Percentiles rank a stretch among this genome's conserved stretches.
Evolutionary conservation across 441 rosid genomes (phyloP).

Genomic region (Melastoma candidum): DNA sequence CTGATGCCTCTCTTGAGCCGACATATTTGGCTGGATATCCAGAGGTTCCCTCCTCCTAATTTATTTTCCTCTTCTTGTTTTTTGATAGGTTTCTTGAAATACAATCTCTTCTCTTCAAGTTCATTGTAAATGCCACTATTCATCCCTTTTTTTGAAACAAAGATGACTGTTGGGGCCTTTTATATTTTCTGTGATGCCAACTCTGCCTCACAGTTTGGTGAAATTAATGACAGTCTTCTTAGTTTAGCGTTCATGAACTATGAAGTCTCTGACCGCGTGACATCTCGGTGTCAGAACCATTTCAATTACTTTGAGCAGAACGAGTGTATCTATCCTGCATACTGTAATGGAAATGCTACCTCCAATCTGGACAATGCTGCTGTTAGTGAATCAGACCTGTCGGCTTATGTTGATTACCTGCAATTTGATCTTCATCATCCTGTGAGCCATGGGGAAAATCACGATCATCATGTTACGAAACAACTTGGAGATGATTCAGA

Average conservation of each 20-base stretch:
- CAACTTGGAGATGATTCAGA: conserved; percentile 23
- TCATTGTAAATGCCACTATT: no score
- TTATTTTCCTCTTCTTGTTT: background rate
- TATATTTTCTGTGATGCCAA: no score
- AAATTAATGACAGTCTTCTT: no score
- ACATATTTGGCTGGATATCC: conserved; percentile 19
- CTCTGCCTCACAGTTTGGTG: no score
- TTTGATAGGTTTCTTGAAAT: background rate
- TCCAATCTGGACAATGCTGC: conserved; percentile 24
- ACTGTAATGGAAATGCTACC: conserved; percentile 31
- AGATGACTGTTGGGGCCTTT: no score
- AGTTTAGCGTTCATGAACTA: no score
- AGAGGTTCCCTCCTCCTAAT: conserved; percentile 22
- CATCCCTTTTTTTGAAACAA: no score
- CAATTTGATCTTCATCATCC: conserved; percentile 37
- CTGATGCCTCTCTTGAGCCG: conserved; percentile 27
- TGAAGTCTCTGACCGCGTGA: no score
- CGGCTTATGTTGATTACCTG: conserved; percentile 37
- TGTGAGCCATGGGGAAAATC: conserved; percentile 25
- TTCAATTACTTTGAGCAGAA: conserved; percentile 25
- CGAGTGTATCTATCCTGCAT: conserved; percentile 30
- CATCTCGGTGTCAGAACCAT: conserved; percentile 28
- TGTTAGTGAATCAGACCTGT: conserved; percentile 28
- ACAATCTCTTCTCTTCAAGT: no score
- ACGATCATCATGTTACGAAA: conserved; percentile 24